Conservation (phyloP, 2,329 filamentous ascomycete species). For the Fusarium continuum region DNA sequence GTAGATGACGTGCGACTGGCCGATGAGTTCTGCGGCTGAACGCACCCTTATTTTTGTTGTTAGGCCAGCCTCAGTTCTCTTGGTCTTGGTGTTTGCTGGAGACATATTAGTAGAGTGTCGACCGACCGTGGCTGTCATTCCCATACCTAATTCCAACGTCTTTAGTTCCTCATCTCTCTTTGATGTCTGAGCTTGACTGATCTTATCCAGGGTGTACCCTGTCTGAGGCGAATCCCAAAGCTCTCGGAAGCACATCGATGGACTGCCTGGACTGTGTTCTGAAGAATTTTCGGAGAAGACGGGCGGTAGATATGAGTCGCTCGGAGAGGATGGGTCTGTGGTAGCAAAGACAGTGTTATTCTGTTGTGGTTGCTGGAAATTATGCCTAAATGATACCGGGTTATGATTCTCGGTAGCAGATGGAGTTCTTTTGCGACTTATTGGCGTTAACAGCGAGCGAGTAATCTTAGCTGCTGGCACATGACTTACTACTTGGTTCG, state of each 20-base stretch:
- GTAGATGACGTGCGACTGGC: constrained; percentile 20
- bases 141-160: not conserved
- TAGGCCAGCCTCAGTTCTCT: not conserved
- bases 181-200: not conserved
- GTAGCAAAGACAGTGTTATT: not conserved
- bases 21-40: not conserved
- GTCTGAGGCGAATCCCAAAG: not conserved
- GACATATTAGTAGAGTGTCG: not conserved
- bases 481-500: constrained; percentile 16
- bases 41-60: not conserved
- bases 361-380: not conserved
- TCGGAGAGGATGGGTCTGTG: not conserved
- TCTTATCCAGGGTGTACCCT: not conserved
- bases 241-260: not conserved
- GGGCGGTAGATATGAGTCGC: not conserved
- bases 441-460: not conserved
- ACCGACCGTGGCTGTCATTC: not conserved
- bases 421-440: not conserved
- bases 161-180: accelerated
- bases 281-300: accelerated
- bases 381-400: not conserved
- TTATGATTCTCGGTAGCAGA: not conserved
- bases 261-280: not conserved
- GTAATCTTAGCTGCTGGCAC: accelerated
- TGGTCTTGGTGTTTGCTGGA: not conserved